phyloP scores from a whole-genome alignment of 1,284 basidiomycete genomes.

The Ceratobasidium sp. region DNA sequence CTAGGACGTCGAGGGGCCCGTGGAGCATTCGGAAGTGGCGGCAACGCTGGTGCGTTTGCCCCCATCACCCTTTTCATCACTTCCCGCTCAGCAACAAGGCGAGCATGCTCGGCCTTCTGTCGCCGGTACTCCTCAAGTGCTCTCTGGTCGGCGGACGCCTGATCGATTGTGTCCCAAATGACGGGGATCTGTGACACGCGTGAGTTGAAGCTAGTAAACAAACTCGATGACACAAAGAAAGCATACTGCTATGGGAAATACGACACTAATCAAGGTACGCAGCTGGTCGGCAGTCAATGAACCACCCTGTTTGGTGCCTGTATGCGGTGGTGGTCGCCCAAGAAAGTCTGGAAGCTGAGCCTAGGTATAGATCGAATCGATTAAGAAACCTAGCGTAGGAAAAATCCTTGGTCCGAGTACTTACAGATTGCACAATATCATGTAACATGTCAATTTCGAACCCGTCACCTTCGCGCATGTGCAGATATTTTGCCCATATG shows the following conservation, averaged over 20 bases:
- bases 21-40: slow-evolving; percentile 21
- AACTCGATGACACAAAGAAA: background rate
- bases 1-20: slow-evolving; percentile 14
- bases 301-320: slow-evolving; percentile 33
- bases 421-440: slow-evolving; percentile 14
- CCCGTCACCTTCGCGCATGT: slow-evolving; percentile 32
- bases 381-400: background rate
- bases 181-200: slow-evolving; percentile 23
- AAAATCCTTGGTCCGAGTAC: background rate
- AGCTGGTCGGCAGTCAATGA: slow-evolving; percentile 37
- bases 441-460: slow-evolving; percentile 31
- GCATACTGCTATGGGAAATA: slow-evolving; percentile 40
- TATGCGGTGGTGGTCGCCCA: slow-evolving; percentile 32
- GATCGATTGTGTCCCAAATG: slow-evolving; percentile 35
- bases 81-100: slow-evolving; percentile 2
- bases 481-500: slow-evolving; percentile 24
- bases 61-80: background rate
- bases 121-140: slow-evolving; percentile 29
- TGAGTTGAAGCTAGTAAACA: background rate
- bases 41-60: background rate
- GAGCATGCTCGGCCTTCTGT: slow-evolving; percentile 9
- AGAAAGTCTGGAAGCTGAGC: slow-evolving; percentile 39
- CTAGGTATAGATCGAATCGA: slow-evolving; percentile 2
- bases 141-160: slow-evolving; percentile 9
- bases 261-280: slow-evolving; percentile 15